Conservation (phyloP, 192 early-diverging fungal species). For the Coemansia sp. region DNA sequence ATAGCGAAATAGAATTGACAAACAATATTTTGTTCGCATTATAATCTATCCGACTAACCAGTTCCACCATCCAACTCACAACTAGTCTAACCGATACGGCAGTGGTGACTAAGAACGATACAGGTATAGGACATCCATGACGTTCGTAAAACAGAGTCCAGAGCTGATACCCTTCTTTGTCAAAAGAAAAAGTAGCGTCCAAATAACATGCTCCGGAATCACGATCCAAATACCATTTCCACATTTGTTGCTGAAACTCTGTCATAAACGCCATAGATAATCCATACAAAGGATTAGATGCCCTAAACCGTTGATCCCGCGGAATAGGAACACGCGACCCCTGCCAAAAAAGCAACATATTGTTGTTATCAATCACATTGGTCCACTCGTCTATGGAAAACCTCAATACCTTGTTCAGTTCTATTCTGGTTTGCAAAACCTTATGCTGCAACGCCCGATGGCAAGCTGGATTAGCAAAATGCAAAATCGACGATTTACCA, state of each 20-base stretch:
- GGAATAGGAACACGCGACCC: conserved; percentile 33
- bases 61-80: conserved; percentile 27
- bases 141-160: conserved; percentile 47
- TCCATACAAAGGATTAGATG: background rate
- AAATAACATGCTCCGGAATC: conserved; percentile 30
- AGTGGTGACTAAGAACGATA: conserved; percentile 38
- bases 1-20: conserved; percentile 22
- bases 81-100: conserved; percentile 18
- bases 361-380: conserved; percentile 13
- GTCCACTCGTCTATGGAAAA: conserved; percentile 40
- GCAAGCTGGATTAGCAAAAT: conserved; percentile 31
- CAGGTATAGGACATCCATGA: conserved; percentile 12
- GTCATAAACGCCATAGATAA: conserved; percentile 34
- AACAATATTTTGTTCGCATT: conserved; percentile 21
- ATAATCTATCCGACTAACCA: conserved; percentile 3
- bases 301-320: conserved; percentile 9
- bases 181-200: conserved; percentile 26
- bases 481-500: background rate
- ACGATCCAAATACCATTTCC: conserved; percentile 16
- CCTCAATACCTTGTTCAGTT: conserved; percentile 14
- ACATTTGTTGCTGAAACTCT: conserved; percentile 37
- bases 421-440: conserved; percentile 11
- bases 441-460: conserved; percentile 26
- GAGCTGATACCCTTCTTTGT: conserved; percentile 39
- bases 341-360: conserved; percentile 16